These are phyloP conservation scores for Kingdonia uniflora DNA, from an alignment of 164 flowering plant species.

Conservation along the genomic window DNA sequence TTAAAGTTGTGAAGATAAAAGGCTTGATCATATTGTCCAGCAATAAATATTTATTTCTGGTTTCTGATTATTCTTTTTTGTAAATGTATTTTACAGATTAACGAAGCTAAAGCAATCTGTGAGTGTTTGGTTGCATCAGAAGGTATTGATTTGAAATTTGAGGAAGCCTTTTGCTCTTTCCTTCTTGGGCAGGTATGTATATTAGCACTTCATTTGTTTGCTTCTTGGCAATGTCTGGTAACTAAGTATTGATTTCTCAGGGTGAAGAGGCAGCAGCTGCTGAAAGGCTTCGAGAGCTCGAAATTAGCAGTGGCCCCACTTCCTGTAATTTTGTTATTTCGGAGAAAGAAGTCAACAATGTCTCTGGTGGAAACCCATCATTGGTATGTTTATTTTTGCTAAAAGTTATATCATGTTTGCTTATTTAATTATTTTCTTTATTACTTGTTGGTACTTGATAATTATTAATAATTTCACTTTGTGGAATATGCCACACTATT, in stretches of 20 bases:
- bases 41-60: too few species aligned
- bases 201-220: background rate
- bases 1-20: too few species aligned
- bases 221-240: background rate
- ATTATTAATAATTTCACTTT: too few species aligned
- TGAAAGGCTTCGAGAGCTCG: slow-evolving; percentile 60
- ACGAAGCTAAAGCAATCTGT: slow-evolving; percentile 61
- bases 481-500: too few species aligned
- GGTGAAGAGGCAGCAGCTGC: slow-evolving; percentile 47
- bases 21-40: too few species aligned
- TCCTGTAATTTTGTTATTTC: slow-evolving; percentile 24
- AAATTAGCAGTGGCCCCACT: slow-evolving; percentile 32
- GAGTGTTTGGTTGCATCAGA: slow-evolving; percentile 79
- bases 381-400: slow-evolving; percentile 35
- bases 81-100: slow-evolving; percentile 35
- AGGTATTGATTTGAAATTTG: slow-evolving; percentile 74
- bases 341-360: slow-evolving; percentile 28
- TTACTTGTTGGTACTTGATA: too few species aligned
- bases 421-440: too few species aligned
- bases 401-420: too few species aligned
- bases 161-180: slow-evolving; percentile 74
- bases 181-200: slow-evolving; percentile 76
- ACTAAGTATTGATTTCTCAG: too few species aligned
- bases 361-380: slow-evolving; percentile 26
- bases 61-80: too few species aligned